Percentiles rank a stretch among this genome's conserved stretches.
Evolutionary conservation across 345 rosid genomes (phyloP).

Genomic region (Moricandia arvensis): DNA sequence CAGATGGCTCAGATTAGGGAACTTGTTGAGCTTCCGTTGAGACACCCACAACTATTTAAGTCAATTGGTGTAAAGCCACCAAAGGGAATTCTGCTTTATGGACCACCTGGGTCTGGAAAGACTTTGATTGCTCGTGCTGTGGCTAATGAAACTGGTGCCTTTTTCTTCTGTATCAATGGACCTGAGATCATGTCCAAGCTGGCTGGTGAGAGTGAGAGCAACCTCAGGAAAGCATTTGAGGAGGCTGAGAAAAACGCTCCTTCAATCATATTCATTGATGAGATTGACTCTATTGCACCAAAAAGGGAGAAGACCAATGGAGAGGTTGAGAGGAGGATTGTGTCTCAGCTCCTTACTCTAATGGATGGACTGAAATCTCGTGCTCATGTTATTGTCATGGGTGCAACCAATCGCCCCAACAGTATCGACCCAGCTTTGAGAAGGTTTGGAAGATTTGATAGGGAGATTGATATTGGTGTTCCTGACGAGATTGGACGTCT

Average conservation of each 20-base stretch:
- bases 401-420: constrained; percentile 98
- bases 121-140: constrained; percentile 97
- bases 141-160: constrained; percentile 96
- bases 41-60: constrained; percentile 94
- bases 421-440: constrained; percentile 94
- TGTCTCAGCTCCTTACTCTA: constrained; percentile 87
- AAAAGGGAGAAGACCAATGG: constrained; percentile 96
- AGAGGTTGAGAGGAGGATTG: constrained; percentile 98
- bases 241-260: constrained; percentile 99
- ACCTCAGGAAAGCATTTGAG: constrained; percentile 96
- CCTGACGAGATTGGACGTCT: constrained; percentile 98
- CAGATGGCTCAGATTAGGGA: constrained; percentile 99
- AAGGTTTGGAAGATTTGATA: constrained; percentile 92
- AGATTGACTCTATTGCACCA: constrained; percentile 95
- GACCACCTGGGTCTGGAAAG: constrained; percentile 89
- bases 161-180: constrained; percentile 93
- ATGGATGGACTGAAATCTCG: constrained; percentile 97
- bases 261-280: constrained; percentile 90
- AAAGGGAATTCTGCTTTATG: constrained; percentile 87
- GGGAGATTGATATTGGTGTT: constrained; percentile 95
- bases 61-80: constrained; percentile 99
- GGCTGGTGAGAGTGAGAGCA: constrained; percentile 99
- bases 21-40: constrained; percentile 88
- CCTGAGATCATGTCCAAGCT: constrained; percentile 96
- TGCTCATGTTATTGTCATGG: constrained; percentile 94